Evolutionary conservation across 2,329 filamentous ascomycete genomes (phyloP).

Genomic region (Pseudocercospora eumusae): DNA sequence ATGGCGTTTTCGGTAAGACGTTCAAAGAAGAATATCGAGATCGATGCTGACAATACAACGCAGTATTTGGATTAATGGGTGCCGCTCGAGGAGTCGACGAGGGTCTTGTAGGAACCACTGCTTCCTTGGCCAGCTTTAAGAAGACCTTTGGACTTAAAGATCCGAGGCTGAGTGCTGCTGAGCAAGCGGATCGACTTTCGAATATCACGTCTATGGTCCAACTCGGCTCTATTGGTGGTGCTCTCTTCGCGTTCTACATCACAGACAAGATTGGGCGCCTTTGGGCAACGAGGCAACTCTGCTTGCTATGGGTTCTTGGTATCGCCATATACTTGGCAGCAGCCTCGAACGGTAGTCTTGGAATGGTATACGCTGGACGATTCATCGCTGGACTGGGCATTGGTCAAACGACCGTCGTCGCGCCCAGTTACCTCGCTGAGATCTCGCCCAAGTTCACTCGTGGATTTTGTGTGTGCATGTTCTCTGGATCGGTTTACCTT

Average conservation of each 20-base stretch:
- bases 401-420: slow-evolving; percentile 58
- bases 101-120: slow-evolving; percentile 62
- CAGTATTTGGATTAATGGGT: slow-evolving; percentile 60
- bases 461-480: slow-evolving; percentile 71
- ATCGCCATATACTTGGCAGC: slow-evolving; percentile 51
- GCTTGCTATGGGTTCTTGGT: slow-evolving; percentile 34
- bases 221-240: slow-evolving; percentile 72
- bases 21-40: not conserved
- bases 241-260: slow-evolving; percentile 56
- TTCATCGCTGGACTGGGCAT: slow-evolving; percentile 49
- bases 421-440: slow-evolving; percentile 63
- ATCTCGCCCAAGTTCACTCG: slow-evolving; percentile 36
- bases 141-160: slow-evolving; percentile 58
- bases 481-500: slow-evolving; percentile 68
- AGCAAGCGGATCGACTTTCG: slow-evolving; percentile 61
- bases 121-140: slow-evolving; percentile 67
- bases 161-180: slow-evolving; percentile 51
- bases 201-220: slow-evolving; percentile 83
- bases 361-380: slow-evolving; percentile 43
- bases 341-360: slow-evolving; percentile 37
- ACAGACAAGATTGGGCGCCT: slow-evolving; percentile 38
- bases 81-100: slow-evolving; percentile 79
- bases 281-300: slow-evolving; percentile 37
- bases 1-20: slow-evolving; percentile 60
- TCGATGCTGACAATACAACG: not conserved